Evolutionary conservation across 148 eudicot species (phyloP).

Genomic region (Rhododendron henanense): DNA sequence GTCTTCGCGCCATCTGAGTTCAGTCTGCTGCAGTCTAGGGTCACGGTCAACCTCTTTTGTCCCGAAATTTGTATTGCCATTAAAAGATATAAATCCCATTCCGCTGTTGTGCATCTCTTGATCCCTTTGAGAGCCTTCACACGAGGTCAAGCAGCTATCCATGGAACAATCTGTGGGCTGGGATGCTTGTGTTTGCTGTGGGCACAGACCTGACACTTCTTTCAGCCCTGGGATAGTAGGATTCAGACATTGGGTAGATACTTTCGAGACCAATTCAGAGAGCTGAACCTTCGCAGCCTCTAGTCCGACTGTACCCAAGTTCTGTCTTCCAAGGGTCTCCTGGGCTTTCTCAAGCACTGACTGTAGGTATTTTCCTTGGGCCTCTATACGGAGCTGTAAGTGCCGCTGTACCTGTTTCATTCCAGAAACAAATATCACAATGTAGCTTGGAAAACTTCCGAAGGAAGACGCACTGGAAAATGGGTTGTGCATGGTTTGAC

Average conservation of each 20-base stretch:
- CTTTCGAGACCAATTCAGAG: slow-evolving; percentile 73
- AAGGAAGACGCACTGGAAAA: not conserved
- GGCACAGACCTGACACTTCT: slow-evolving; percentile 40
- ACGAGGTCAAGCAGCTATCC: slow-evolving; percentile 79
- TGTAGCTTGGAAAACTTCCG: not conserved
- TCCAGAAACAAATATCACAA: not conserved
- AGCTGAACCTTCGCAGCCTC: slow-evolving; percentile 80
- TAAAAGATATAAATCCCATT: slow-evolving; percentile 40
- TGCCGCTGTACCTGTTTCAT: slow-evolving; percentile 72
- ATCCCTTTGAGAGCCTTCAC: slow-evolving; percentile 54
- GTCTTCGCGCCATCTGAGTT: slow-evolving; percentile 22
- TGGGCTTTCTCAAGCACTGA: slow-evolving; percentile 83
- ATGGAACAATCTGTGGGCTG: slow-evolving; percentile 57
- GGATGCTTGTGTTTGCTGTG: slow-evolving; percentile 41
- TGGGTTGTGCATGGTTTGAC: not conserved
- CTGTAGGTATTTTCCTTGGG: slow-evolving; percentile 90
- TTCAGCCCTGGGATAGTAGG: slow-evolving; percentile 56
- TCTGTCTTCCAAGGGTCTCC: slow-evolving; percentile 76
- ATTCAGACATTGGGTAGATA: slow-evolving; percentile 62
- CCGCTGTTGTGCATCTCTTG: slow-evolving; percentile 52
- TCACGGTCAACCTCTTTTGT: slow-evolving; percentile 26
- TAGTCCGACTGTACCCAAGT: slow-evolving; percentile 61
- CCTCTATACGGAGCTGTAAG: slow-evolving; percentile 81
- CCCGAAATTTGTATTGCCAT: slow-evolving; percentile 22
- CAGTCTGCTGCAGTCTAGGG: slow-evolving; percentile 20